Evolutionary conservation across 1,284 basidiomycete species (phyloP).

Genomic region (Ceratorhiza oryzae-sativae): DNA sequence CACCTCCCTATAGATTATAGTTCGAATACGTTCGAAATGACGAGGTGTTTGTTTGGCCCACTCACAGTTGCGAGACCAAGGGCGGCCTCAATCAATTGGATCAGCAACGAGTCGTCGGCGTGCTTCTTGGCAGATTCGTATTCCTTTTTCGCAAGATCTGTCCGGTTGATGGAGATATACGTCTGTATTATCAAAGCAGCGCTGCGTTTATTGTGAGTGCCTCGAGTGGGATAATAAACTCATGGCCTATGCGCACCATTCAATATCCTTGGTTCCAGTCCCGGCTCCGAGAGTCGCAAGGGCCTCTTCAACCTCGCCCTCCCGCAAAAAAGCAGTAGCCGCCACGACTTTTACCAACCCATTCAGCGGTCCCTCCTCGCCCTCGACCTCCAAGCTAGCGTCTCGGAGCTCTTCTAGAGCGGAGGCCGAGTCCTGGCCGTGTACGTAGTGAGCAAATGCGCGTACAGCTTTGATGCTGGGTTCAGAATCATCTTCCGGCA

Average conservation of each 20-base stretch:
- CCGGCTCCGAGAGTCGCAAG: conserved; percentile 81
- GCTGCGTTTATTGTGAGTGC: conserved; percentile 53
- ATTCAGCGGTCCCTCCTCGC: conserved; percentile 66
- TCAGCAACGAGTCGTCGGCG: conserved; percentile 86
- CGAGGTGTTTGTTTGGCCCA: not conserved
- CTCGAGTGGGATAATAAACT: conserved; percentile 37
- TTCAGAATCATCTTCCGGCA: conserved; percentile 67
- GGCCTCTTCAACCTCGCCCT: conserved; percentile 88
- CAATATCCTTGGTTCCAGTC: conserved; percentile 76
- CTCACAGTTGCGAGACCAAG: conserved; percentile 78
- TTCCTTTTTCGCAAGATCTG: conserved; percentile 85
- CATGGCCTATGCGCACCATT: conserved; percentile 67
- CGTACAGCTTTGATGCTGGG: conserved; percentile 73
- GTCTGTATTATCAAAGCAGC: conserved; percentile 83
- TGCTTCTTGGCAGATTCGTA: conserved; percentile 76
- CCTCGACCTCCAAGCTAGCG: conserved; percentile 83
- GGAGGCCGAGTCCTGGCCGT: conserved; percentile 58
- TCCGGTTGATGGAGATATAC: conserved; percentile 82
- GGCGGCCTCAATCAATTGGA: conserved; percentile 89
- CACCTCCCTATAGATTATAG: conserved; percentile 52
- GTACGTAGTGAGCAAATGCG: conserved; percentile 73
- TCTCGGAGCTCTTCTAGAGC: conserved; percentile 84
- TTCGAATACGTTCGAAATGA: not conserved
- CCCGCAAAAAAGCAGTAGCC: conserved; percentile 82
- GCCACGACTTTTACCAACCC: conserved; percentile 78